phyloP scores from a whole-genome alignment of 139 green algal genomes.

The Choricystis sp. region DNA sequence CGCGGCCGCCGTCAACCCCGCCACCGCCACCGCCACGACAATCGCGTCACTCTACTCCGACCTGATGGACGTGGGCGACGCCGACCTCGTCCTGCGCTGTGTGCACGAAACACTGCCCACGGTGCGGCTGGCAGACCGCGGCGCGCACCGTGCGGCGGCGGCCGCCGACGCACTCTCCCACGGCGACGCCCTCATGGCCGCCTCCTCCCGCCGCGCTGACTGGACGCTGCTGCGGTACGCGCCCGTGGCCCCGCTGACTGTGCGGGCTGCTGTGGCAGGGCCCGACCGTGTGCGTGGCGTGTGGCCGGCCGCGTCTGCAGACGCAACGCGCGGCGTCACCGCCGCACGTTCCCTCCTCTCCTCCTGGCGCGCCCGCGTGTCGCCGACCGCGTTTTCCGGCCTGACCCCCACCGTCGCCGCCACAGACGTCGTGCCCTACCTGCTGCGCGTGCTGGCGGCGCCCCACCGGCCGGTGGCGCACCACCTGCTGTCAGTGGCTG shows the following conservation, averaged over 20 bases:
- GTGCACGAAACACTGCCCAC: constrained; percentile 3
- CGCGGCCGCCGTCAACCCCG: not conserved
- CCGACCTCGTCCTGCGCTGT: constrained; percentile 28
- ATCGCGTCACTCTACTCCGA: not conserved
- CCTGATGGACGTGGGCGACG: constrained; percentile 26
- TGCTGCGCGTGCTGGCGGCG: constrained; percentile 31
- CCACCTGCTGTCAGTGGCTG: constrained; percentile 32
- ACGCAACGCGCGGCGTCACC: constrained; percentile 6
- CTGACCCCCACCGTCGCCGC: not conserved
- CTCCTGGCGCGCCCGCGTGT: constrained; percentile 25
- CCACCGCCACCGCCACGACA: not conserved
- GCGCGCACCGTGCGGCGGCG: no score
- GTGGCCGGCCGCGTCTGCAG: constrained; percentile 37
- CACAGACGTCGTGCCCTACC: constrained; percentile 32
- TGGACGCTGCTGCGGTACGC: constrained; percentile 35
- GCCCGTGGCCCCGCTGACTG: constrained; percentile 24
- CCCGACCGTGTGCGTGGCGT: constrained; percentile 10
- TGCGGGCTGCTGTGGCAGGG: constrained; percentile 11
- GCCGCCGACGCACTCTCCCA: not conserved
- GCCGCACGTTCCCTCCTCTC: constrained; percentile 28
- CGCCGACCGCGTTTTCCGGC: constrained; percentile 1
- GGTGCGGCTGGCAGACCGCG: not conserved
- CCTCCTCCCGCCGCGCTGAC: constrained; percentile 11
- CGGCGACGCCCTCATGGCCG: not conserved
- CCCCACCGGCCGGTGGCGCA: constrained; percentile 31